phyloP scores from a whole-genome alignment of 2,329 filamentous ascomycete species.

The Epichloe brachyelytri region DNA sequence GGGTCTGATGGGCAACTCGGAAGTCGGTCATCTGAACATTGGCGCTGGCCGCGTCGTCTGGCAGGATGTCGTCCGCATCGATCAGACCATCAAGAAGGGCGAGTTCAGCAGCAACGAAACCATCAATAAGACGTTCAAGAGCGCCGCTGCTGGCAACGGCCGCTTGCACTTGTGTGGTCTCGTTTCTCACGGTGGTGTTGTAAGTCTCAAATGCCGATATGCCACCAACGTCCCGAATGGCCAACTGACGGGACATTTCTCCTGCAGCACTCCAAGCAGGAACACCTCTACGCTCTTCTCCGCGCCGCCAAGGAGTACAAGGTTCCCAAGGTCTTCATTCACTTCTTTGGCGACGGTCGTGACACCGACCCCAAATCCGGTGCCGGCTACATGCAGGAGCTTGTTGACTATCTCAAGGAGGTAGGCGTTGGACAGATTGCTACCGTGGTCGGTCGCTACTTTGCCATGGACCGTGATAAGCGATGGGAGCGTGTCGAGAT shows the following conservation, averaged over 20 bases:
- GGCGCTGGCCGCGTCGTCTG: slow-evolving; percentile 94
- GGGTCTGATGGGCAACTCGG: slow-evolving; percentile 96
- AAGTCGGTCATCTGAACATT: slow-evolving; percentile 98
- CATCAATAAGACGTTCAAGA: slow-evolving; percentile 63
- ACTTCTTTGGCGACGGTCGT: slow-evolving; percentile 97
- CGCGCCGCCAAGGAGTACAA: slow-evolving; percentile 79
- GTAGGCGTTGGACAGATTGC: slow-evolving; percentile 78
- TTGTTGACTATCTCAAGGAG: slow-evolving; percentile 70
- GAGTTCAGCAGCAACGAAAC: slow-evolving; percentile 65
- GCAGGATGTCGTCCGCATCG: slow-evolving; percentile 96
- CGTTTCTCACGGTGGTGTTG: slow-evolving; percentile 87
- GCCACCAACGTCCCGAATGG: background rate
- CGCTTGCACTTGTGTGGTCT: slow-evolving; percentile 86
- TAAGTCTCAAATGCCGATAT: slow-evolving; percentile 23
- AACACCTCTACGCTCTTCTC: slow-evolving; percentile 77
- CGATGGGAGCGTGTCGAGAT: slow-evolving; percentile 92
- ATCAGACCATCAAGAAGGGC: slow-evolving; percentile 77
- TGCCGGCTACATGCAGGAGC: slow-evolving; percentile 73
- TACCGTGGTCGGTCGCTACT: slow-evolving; percentile 92
- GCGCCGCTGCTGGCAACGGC: slow-evolving; percentile 77
- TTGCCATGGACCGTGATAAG: slow-evolving; percentile 99
- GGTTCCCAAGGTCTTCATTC: slow-evolving; percentile 87
- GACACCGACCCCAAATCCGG: slow-evolving; percentile 97
- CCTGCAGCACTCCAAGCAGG: slow-evolving; percentile 75
- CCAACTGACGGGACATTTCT: background rate